phyloP scores from a whole-genome alignment of 2,329 filamentous ascomycete species.

The Paracamarosporium sp. region DNA sequence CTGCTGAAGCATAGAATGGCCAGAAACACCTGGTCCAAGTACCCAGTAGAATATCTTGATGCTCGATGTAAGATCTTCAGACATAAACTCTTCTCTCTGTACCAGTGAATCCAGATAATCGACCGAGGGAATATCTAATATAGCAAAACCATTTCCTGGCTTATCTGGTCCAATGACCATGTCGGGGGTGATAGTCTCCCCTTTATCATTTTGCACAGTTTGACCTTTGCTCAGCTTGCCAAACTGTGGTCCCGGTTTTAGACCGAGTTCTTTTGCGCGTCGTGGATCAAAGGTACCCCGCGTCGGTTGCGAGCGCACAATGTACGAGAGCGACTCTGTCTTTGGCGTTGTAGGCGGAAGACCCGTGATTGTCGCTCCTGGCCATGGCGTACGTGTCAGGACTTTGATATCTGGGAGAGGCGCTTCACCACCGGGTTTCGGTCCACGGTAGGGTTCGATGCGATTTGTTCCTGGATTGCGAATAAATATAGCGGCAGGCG shows the following conservation, averaged over 20 bases:
- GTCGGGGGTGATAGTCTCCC: conserved; percentile 76
- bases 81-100: conserved; percentile 74
- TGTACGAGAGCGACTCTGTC: conserved; percentile 79
- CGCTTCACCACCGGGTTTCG: conserved; percentile 61
- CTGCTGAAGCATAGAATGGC: conserved; percentile 66
- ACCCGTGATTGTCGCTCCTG: conserved; percentile 66
- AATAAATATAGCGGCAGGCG: conserved; percentile 75
- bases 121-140: conserved; percentile 77
- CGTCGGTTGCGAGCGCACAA: conserved; percentile 76
- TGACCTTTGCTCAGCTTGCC: conserved; percentile 67
- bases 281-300: conserved; percentile 80
- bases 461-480: conserved; percentile 67
- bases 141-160: conserved; percentile 74
- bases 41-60: conserved; percentile 81
- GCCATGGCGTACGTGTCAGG: conserved; percentile 79
- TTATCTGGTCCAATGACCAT: conserved; percentile 79
- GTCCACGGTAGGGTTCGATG: conserved; percentile 74
- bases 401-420: conserved; percentile 71
- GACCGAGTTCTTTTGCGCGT: conserved; percentile 69
- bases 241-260: conserved; percentile 67
- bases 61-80: conserved; percentile 68
- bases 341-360: conserved; percentile 74
- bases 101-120: conserved; percentile 76
- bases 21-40: conserved; percentile 71
- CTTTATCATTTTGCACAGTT: conserved; percentile 68